Evolutionary conservation across 2,329 filamentous ascomycete species (phyloP), one percentile per base, ranked within the genome.

Genomic region (Cordyceps cateniannulata): DNA sequence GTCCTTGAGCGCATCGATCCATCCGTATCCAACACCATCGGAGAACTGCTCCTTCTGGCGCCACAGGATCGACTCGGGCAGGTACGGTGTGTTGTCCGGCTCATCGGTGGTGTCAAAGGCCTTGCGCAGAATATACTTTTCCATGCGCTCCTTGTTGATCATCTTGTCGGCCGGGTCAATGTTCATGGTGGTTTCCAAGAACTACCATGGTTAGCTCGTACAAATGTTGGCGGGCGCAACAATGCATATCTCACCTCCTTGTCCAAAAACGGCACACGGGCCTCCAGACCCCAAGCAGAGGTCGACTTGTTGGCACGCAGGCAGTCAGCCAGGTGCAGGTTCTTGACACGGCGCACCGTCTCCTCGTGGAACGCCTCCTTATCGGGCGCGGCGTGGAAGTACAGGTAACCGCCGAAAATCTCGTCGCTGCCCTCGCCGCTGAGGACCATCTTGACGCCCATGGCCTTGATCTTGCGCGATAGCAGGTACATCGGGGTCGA

Each of bases 21-120:
- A 99, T 65, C 95, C 93, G 79, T 99, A 99, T 62, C 95, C 95
- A 62, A 99, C 95, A 73, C 95, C 96, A 70, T 99, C 96, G 62
- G 89, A 96, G 81, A 99, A 99, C 79, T 99, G 95, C 81, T 99
- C 95, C 86, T 99, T 99, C 78, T 99, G 96, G 73, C 96, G 85
- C 90, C 91, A 99, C 61, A 99, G 86, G 68, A 99, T 99, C 74
- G 93, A 86, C 20, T 96, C 88, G 8, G 96, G 95, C n/a, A 99
- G 85, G 79, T 98, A 99, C 10, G 95, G 87, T 74, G 89, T 78
- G 53, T 82, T 84, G 52, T 82, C 86, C 18, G 93, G 91, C 76
- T 96, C 90, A 71, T 93, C 91, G 52, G 84, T 85, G 32, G 92
- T 96, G 77, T 99, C 95, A 72, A 99, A 99, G 3, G 95, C 96